These are phyloP conservation scores for Pseudocercospora vitis DNA, from an alignment of 2,329 filamentous ascomycete species.

Conservation along the genomic window DNA sequence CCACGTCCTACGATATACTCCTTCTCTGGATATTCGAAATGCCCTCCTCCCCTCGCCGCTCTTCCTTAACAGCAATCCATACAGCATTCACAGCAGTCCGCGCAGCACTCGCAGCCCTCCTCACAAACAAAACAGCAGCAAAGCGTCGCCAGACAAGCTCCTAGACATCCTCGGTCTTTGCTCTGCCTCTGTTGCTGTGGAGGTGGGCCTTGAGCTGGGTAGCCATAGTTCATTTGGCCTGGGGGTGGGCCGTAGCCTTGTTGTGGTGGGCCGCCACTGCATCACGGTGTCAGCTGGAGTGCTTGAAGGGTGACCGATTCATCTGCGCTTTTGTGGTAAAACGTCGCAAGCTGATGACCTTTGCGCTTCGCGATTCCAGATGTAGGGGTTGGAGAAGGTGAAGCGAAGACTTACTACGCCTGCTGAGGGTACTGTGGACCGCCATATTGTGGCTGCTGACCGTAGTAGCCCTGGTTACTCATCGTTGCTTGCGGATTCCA, in stretches of 20 bases:
- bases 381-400: not conserved
- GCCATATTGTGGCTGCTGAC: constrained; percentile 30
- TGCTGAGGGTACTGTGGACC: constrained; percentile 41
- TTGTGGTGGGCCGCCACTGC: constrained; percentile 35
- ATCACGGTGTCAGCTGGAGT: constrained; percentile 15
- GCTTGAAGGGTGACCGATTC: not conserved
- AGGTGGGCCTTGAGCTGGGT: constrained; percentile 40
- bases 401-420: constrained; percentile 33
- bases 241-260: constrained; percentile 39
- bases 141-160: constrained; percentile 55
- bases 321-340: not conserved
- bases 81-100: constrained; percentile 60
- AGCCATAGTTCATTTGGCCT: constrained; percentile 44
- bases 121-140: constrained; percentile 67
- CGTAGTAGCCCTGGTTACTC: constrained; percentile 47
- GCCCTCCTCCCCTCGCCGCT: not conserved
- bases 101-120: constrained; percentile 63
- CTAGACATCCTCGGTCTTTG: constrained; percentile 54
- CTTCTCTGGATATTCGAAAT: constrained; percentile 2
- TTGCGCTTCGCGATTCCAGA: constrained; percentile 1
- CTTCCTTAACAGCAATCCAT: constrained; percentile 21
- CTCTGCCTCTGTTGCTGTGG: constrained; percentile 41
- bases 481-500: constrained; percentile 32
- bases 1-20: no score
- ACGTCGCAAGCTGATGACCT: not conserved